Evolutionary conservation across 768 basidiomycete species (phyloP).

Genomic region (Boletus vinaceobasis): DNA sequence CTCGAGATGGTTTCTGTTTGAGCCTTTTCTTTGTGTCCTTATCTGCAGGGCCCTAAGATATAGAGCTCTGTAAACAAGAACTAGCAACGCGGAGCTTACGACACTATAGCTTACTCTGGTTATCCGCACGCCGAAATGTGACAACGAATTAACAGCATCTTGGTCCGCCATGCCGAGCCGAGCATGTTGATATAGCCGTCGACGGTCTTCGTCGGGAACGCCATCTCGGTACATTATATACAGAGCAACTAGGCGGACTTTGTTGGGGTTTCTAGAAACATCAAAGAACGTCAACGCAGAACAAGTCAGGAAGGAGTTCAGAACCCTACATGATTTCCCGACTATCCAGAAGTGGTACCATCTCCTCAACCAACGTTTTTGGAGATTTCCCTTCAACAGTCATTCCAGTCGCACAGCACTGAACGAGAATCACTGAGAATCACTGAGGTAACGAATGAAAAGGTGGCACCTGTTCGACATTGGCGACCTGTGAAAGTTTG

Average conservation of each 20-base stretch:
- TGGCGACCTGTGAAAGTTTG: conserved; percentile 77
- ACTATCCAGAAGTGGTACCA: conserved; percentile 94
- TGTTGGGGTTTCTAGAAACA: conserved; percentile 69
- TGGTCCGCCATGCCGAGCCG: conserved; percentile 83
- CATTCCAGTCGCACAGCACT: conserved; percentile 93
- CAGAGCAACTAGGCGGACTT: conserved; percentile 93
- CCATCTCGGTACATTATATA: conserved; percentile 95
- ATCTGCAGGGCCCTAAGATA: conserved; percentile 62
- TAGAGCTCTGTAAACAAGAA: background rate
- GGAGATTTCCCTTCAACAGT: conserved; percentile 94
- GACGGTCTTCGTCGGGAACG: conserved; percentile 96
- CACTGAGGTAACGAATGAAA: background rate
- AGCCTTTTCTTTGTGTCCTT: conserved; percentile 77
- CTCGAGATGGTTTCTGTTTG: conserved; percentile 68
- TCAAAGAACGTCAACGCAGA: background rate
- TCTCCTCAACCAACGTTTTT: conserved; percentile 93
- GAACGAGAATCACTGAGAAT: conserved; percentile 1
- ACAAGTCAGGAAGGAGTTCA: background rate
- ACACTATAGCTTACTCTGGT: conserved; percentile 55
- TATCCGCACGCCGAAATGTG: conserved; percentile 79
- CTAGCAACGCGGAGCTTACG: background rate
- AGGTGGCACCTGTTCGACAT: conserved; percentile 78
- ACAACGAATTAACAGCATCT: conserved; percentile 87
- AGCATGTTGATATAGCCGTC: conserved; percentile 93
- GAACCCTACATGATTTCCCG: conserved; percentile 70